These are phyloP conservation scores for Mallotus japonicus DNA, from an alignment of 441 rosid species.

Conservation along the genomic window DNA sequence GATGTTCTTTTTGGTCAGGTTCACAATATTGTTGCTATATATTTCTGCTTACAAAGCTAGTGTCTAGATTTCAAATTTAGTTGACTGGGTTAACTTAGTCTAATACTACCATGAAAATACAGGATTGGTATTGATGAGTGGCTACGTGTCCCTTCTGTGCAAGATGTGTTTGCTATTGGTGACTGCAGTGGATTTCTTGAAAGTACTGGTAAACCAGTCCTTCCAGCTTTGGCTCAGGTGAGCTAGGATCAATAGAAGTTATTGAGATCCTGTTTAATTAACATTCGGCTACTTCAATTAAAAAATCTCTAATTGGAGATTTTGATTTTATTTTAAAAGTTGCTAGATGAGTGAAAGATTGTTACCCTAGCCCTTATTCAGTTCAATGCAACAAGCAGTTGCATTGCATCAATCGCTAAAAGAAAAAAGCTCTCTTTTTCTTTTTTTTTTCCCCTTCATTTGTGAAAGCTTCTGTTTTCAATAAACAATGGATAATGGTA, in stretches of 20 bases:
- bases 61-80: background rate
- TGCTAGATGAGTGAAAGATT: too few species aligned
- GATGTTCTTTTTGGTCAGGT: conserved; percentile 1
- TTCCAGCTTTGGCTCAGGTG: conserved; percentile 93
- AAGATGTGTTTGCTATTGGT: conserved; percentile 80
- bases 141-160: conserved; percentile 73
- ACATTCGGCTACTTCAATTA: background rate
- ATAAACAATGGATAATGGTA: too few species aligned
- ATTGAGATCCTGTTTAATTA: background rate
- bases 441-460: too few species aligned
- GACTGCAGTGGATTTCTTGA: conserved; percentile 92
- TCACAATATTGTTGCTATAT: background rate
- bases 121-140: conserved; percentile 87
- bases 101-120: conserved; percentile 15
- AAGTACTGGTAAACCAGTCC: conserved; percentile 69
- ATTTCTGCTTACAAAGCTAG: background rate
- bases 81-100: background rate
- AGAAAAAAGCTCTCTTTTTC: too few species aligned
- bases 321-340: too few species aligned
- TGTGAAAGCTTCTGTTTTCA: too few species aligned
- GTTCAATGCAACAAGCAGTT: too few species aligned
- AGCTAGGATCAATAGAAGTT: background rate
- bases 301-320: background rate
- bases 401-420: too few species aligned
- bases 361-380: too few species aligned